Evolutionary conservation across 148 eudicot genomes (phyloP).

Genomic region (Cornus kousa): DNA sequence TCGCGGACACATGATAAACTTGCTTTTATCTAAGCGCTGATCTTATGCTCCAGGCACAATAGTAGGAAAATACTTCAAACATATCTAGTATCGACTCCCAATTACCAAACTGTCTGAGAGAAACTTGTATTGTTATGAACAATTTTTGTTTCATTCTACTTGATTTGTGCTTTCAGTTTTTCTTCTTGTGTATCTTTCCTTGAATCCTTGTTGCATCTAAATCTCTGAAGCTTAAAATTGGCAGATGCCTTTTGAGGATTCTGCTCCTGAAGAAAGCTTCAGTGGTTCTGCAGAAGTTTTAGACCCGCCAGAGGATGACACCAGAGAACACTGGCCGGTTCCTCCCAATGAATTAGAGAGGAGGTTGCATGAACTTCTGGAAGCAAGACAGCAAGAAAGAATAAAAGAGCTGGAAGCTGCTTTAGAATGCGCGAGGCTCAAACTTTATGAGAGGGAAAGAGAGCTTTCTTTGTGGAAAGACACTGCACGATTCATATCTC

Average conservation of each 20-base stretch:
- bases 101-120: not conserved
- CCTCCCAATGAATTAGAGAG: slow-evolving; percentile 63
- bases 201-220: not conserved
- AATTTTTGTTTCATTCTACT: not conserved
- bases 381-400: slow-evolving; percentile 54
- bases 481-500: slow-evolving; percentile 49
- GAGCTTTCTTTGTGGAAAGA: not conserved
- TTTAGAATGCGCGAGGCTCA: slow-evolving; percentile 38
- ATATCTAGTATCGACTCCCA: too few relatives aligned
- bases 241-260: slow-evolving; percentile 32
- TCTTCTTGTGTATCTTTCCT: not conserved
- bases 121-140: not conserved
- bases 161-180: not conserved
- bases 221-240: slow-evolving; percentile 8
- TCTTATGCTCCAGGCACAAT: too few relatives aligned
- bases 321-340: slow-evolving; percentile 42
- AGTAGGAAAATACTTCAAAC: not conserved
- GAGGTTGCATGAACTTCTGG: slow-evolving; percentile 59
- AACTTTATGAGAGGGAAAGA: slow-evolving; percentile 47
- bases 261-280: slow-evolving; percentile 25
- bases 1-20: not conserved
- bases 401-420: slow-evolving; percentile 65
- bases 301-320: slow-evolving; percentile 19
- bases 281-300: slow-evolving; percentile 31
- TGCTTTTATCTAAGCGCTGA: not conserved